Evolutionary conservation across 345 rosid genomes (phyloP), one percentile per base, ranked within the genome.

Genomic region (Mallotus nudiflorus): DNA sequence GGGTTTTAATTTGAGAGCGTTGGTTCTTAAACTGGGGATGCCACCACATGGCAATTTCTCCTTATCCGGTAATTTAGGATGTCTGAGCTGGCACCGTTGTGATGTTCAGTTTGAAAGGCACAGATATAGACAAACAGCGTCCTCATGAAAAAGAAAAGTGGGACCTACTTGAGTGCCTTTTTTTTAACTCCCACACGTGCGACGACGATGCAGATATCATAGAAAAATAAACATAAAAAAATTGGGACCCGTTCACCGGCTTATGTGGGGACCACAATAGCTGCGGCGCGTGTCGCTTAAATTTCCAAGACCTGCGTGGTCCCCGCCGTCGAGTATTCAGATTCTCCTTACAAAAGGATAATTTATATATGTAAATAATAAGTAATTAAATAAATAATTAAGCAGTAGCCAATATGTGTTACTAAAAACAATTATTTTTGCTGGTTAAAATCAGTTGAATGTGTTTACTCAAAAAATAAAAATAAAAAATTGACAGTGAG

Each of bases 71-170:
- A 12, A 42, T 12, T 9, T 4, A 6, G 37, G 6, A 12, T 42
- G 46, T 5, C 46, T 8, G 4, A 9, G 46, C 46, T 42, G 46
- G 46, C 46, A 42, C 46, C 62, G 80, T 67, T 82, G 40, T 55
- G 74, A 76, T 37, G 79, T 57, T 76, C 48, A 44, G 77, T 76
- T 73, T 78, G 79, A 76, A 78, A 69, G 69, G 74, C 65, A 37
- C 56, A 42, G 63, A 75, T 57, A 16, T 33, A 62, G 75, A 75
- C 82, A 64, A 62, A 56, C 31, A 33, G 39, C 13, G 54, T 27
- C 50, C 28, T 59, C 48, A 0, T 31, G 22, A 14, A 9, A 0
- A 50, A 28, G 42, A 31, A 59, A 33, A 0, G 29, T 39, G 40
- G 66, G 73, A 45, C 65, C 82, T 69, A 12, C 35, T 42, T 9